Conservation (phyloP, 2,329 filamentous ascomycete species). For the Colletotrichum cordylinicola region DNA sequence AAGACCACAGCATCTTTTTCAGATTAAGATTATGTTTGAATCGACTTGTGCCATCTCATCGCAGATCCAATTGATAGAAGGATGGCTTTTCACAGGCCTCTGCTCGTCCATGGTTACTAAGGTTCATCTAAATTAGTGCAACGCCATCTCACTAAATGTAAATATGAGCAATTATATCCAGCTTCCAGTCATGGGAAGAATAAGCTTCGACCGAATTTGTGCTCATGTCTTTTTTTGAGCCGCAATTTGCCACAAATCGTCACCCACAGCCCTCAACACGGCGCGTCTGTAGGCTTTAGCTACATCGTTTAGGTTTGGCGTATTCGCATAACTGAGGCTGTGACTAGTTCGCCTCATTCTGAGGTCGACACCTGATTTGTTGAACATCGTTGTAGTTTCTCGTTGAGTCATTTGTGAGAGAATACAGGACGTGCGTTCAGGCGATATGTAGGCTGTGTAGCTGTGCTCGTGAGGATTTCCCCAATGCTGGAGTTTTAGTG, state of each 20-base stretch:
- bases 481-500: not conserved
- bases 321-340: not conserved
- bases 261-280: not conserved
- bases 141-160: not conserved
- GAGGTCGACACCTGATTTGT: not conserved
- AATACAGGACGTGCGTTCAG: not conserved
- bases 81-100: not conserved
- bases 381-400: not conserved
- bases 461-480: not conserved
- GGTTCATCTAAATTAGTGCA: not conserved
- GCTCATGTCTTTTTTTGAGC: not conserved
- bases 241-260: not conserved
- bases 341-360: not conserved
- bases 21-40: not conserved
- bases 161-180: rapidly evolving
- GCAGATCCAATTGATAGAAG: not conserved
- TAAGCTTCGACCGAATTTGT: not conserved
- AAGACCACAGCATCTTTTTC: not conserved
- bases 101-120: not conserved
- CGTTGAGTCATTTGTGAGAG: not conserved
- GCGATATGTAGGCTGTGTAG: not conserved
- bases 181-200: rapidly evolving
- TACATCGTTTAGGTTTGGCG: not conserved
- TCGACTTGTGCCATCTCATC: not conserved
- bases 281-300: not conserved